Base-by-base conservation (phyloP, 371 early-diverging fungal species). In the Lichtheimia hyalospora region DNA sequence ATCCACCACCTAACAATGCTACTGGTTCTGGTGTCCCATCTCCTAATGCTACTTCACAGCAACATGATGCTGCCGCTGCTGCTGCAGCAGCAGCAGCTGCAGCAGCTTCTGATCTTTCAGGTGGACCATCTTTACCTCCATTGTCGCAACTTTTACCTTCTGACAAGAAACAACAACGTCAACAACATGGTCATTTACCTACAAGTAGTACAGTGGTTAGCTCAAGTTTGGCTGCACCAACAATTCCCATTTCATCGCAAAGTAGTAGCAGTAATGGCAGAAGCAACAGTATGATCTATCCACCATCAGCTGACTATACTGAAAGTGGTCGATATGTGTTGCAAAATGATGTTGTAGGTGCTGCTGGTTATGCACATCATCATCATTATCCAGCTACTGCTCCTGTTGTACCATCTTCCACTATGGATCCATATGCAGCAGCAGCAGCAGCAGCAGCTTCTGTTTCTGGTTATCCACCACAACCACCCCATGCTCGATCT, bases 41-140 rank as follows among this genome's bases (percentile, higher is more conserved):
- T 40, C 18, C 42, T 13, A 46, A 46, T 46, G 7, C 34, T 8
- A 34, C 34, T 34, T 34, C 34, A 34, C 34, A 34, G 10, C 34
- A 34, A 34, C 34, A 34, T 34, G 34, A 34, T 34, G 34, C 34
- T 8, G 34, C 34, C 10, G 34, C 53, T 16, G 63, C 67, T 12
- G 65, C 62, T 15, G 65, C 68, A 3, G 63, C 62, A 18, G 67
- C 62, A 15, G 67, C 72, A 3, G 70, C 60, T 13, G 67, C 68
- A 5, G 68, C 62, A 0, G 70, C 53, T 34, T 62, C 53, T 4
- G 63, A 46, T 60, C 39, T 50, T 21, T n/a, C 46, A 10, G 50
- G 59, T 6, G 64, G 53, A 40, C 63, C 70, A 49, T 72, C 80
- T n/a, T 54, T 79, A 23, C 80, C 80, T 52, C 80, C 80, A 5